These are phyloP conservation scores for Mortierella antarctica DNA, from an alignment of 192 early-diverging fungal genomes.

Conservation along the genomic window DNA sequence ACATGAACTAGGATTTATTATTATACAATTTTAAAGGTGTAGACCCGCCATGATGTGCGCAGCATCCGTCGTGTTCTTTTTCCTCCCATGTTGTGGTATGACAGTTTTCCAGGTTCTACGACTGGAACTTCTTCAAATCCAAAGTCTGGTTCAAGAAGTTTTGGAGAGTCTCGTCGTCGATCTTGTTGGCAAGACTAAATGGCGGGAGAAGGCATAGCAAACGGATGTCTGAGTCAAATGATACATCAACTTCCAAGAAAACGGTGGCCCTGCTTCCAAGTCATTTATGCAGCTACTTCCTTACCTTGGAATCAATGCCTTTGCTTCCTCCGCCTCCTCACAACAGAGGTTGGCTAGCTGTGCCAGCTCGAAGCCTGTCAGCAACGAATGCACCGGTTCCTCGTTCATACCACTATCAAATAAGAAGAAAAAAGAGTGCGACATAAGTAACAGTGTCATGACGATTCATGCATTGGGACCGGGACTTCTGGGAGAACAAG, in stretches of 20 bases:
- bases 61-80: neutral
- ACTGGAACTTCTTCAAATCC: conserved; percentile 84
- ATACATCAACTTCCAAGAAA: neutral
- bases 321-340: conserved; percentile 91
- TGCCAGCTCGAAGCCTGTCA: conserved; percentile 88
- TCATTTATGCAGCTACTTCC: neutral
- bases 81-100: neutral
- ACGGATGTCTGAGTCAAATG: neutral
- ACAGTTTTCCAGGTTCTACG: conserved; percentile 31
- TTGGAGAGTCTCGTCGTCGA: conserved; percentile 80
- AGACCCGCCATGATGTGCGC: too few relatives aligned
- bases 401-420: conserved; percentile 51
- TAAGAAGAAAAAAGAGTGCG: neutral
- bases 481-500: conserved; percentile 19
- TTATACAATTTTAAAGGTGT: neutral
- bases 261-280: neutral
- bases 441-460: neutral
- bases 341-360: conserved; percentile 93
- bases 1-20: too few relatives aligned
- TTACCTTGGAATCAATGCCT: conserved; percentile 90
- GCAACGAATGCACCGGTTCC: conserved; percentile 43
- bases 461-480: neutral
- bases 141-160: conserved; percentile 84
- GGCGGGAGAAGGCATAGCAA: neutral
- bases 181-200: conserved; percentile 75